Conservation (phyloP, 1,284 basidiomycete genomes). For the Sanghuangporus weigelae region DNA sequence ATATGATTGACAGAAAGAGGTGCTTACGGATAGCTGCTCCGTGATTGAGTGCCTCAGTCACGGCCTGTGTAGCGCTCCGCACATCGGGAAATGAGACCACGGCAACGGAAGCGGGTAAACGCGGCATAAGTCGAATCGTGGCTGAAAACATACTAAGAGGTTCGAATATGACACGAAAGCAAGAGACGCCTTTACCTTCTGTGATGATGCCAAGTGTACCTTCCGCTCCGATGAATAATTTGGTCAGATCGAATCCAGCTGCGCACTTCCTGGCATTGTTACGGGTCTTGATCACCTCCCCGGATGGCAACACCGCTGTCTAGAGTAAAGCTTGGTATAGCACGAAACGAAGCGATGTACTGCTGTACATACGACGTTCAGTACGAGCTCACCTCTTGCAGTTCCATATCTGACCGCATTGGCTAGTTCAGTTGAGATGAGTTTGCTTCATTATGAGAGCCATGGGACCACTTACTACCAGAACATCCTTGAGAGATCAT, state of each 20-base stretch:
- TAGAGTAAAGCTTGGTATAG: constrained; percentile 23
- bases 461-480: constrained; percentile 18
- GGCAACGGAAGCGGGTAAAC: constrained; percentile 31
- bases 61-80: constrained; percentile 31
- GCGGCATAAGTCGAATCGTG: constrained; percentile 42
- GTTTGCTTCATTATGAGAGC: too few species aligned
- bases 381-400: constrained; percentile 67
- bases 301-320: constrained; percentile 75
- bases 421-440: constrained; percentile 34
- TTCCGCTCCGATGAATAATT: constrained; percentile 80
- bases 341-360: background rate
- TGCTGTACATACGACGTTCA: constrained; percentile 47
- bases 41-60: constrained; percentile 49
- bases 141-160: constrained; percentile 20
- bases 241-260: constrained; percentile 73
- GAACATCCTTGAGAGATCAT: constrained; percentile 44
- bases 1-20: constrained; percentile 9
- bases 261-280: constrained; percentile 68
- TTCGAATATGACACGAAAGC: constrained; percentile 2
- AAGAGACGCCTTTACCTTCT: constrained; percentile 42
- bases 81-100: constrained; percentile 15
- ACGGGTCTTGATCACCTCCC: constrained; percentile 78
- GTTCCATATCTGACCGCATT: constrained; percentile 83
- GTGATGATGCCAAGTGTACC: constrained; percentile 80
- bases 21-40: constrained; percentile 23